Base-by-base conservation (phyloP, 139 green algal species). In the Coelastrella sp. region DNA sequence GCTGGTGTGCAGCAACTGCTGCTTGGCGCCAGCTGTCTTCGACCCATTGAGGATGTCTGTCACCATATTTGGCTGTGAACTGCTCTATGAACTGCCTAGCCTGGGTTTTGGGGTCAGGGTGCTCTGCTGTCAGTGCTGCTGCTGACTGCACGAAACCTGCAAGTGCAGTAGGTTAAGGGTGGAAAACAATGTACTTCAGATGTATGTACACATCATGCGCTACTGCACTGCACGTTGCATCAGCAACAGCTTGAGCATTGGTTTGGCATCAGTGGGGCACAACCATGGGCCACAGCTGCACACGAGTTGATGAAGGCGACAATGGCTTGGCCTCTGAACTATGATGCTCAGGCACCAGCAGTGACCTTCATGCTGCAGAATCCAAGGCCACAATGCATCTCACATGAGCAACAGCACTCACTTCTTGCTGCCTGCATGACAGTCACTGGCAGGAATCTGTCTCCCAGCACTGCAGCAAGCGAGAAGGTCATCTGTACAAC, bases 381-480 rank as follows among this genome's bases (percentile, higher is more conserved):
- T n/a, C n/a, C n/a, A n/a, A n/a, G n/a, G n/a, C n/a, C n/a, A n/a
- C n/a, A n/a, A n/a, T n/a, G n/a, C n/a, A n/a, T n/a, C n/a, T n/a
- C n/a, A n/a, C n/a, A n/a, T n/a, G n/a, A n/a, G n/a, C n/a, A n/a
- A n/a, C n/a, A 15, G 7, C 50, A 64, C 86, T n/a, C 53, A 88
- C 78, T 76, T 78, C 88, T 71, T 6, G 86, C 73, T 9, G 48
- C 51, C 19, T 35, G 53, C 83, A 90, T 90, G 0, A 94, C 66
- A 13, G 79, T 40, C 0, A 38, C 37, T 5, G 92, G 89, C 62
- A 96, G 86, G 7, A 96, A 67, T 1, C 71, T 62, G 48, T 89
- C 89, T 1, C 89, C 89, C 11, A 94, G 74, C 1, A 86, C 35
- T 5, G 72, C 73, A 8, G 85, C 89, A 0, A 88, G 23, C 2